Conservation (phyloP, 441 rosid species). For the Codiaeum variegatum region DNA sequence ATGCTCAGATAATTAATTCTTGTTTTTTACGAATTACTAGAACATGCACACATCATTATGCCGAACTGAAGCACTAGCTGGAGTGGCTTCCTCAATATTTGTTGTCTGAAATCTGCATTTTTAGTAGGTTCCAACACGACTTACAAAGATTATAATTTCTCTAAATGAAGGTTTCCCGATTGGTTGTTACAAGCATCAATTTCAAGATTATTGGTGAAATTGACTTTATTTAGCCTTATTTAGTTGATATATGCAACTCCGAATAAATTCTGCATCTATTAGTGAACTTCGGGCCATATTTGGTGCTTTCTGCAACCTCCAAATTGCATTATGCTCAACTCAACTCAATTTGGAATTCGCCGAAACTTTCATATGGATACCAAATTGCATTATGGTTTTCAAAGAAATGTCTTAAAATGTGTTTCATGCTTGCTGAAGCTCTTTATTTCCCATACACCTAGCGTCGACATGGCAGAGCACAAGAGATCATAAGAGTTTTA, state of each 20-base stretch:
- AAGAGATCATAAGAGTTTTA: background rate
- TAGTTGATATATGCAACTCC: background rate
- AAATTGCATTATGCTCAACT: background rate
- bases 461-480: background rate
- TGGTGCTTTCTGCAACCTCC: background rate
- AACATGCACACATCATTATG: background rate
- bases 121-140: background rate
- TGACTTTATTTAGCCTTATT: background rate
- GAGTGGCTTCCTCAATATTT: background rate
- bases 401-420: background rate
- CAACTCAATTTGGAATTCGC: too few species aligned
- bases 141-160: background rate
- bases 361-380: too few species aligned
- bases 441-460: background rate
- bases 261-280: background rate
- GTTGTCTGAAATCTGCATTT: conserved; percentile 2
- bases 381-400: background rate
- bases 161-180: background rate
- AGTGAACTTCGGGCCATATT: background rate
- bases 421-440: background rate
- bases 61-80: background rate
- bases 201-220: background rate
- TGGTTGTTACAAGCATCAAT: background rate
- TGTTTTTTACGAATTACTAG: background rate
- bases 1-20: background rate